These are phyloP conservation scores for Pugionium cornutum DNA, from an alignment of 345 rosid genomes.

Conservation along the genomic window DNA sequence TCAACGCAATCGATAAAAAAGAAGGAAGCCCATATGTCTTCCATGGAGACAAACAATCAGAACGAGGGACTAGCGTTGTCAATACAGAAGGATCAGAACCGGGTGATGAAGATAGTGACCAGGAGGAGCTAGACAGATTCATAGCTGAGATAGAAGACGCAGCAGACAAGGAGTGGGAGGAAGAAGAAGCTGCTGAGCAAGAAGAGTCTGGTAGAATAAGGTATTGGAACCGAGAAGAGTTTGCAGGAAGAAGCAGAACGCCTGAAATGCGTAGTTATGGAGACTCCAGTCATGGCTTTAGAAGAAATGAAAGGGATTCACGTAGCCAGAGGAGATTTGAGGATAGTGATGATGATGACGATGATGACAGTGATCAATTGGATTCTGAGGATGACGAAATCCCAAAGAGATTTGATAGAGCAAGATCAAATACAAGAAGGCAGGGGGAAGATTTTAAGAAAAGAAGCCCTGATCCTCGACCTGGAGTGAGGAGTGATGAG, in stretches of 20 bases:
- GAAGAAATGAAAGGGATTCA: constrained; percentile 49
- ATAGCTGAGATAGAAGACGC: constrained; percentile 96
- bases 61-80: constrained; percentile 22
- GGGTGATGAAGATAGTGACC: constrained; percentile 76
- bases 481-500: constrained; percentile 53
- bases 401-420: constrained; percentile 40
- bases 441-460: constrained; percentile 32
- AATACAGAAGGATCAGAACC: constrained; percentile 50
- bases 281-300: constrained; percentile 45
- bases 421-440: constrained; percentile 41
- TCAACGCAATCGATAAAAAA: constrained; percentile 88
- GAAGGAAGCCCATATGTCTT: constrained; percentile 95
- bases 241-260: constrained; percentile 61
- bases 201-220: constrained; percentile 71
- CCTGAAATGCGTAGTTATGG: constrained; percentile 34
- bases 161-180: constrained; percentile 94
- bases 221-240: constrained; percentile 79
- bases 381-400: constrained; percentile 55
- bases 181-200: constrained; percentile 86
- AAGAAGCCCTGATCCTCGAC: constrained; percentile 29
- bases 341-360: constrained; percentile 48
- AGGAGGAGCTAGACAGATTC: constrained; percentile 88
- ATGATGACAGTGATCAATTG: constrained; percentile 39
- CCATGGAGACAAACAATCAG: constrained; percentile 53
- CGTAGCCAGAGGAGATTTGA: constrained; percentile 46